Percentiles rank a stretch among this genome's conserved stretches.
These are phyloP conservation scores for Zoysia japonica DNA, from an alignment of 176 grass and related monocot species.

Conservation along the genomic window DNA sequence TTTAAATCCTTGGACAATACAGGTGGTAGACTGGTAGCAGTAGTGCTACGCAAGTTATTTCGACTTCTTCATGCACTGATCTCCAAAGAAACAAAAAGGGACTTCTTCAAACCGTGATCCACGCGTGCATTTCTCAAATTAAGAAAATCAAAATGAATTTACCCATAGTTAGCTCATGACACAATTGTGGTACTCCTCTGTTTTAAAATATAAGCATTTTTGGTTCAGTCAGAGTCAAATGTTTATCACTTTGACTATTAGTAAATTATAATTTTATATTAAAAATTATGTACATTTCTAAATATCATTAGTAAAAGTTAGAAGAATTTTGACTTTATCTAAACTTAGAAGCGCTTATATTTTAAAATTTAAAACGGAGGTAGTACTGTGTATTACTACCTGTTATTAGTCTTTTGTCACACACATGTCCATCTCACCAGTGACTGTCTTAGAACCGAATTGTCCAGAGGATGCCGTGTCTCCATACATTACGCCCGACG, in stretches of 20 bases:
- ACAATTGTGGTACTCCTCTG: neutral
- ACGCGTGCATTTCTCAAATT: neutral
- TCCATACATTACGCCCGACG: neutral
- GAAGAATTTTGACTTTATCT: too few species aligned
- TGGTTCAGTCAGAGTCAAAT: too few species aligned
- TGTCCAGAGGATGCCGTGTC: neutral
- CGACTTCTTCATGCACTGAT: neutral
- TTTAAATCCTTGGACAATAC: neutral
- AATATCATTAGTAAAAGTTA: too few species aligned
- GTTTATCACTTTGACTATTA: too few species aligned
- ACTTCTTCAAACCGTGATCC: neutral
- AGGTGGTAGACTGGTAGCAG: neutral
- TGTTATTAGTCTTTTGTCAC: neutral
- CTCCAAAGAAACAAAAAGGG: too few species aligned
- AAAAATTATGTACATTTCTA: too few species aligned
- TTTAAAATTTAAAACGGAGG: too few species aligned
- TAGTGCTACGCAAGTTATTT: too few species aligned
- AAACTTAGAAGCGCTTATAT: too few species aligned
- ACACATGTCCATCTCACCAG: neutral
- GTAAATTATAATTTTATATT: too few species aligned
- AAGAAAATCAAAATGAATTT: neutral
- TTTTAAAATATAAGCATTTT: too few species aligned
- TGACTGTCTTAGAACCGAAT: neutral
- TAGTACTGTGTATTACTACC: too few species aligned
- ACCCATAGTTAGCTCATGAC: neutral